Evolutionary conservation across 306 rosid genomes (phyloP), one percentile per base, ranked within the genome.

Genomic region (Hippophae tibetana): DNA sequence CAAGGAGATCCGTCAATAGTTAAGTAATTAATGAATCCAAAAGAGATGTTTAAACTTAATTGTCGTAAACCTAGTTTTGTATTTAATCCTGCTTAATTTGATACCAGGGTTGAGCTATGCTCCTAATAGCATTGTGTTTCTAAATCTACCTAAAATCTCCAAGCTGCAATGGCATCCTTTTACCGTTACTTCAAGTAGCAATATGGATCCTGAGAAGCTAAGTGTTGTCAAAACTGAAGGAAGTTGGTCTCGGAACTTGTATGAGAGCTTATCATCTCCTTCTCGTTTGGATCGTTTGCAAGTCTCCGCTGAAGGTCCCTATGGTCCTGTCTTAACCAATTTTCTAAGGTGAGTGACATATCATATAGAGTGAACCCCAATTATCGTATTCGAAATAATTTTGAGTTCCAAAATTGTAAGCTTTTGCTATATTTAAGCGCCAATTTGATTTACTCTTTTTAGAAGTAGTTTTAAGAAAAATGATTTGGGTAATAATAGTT

Each of bases 141-240:
- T 90, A 47, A 90, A 87, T 55, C 61, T 85, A 40, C 97, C 96
- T 8, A 76, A 73, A 58, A 74, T 90, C 63, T 85, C 97, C 50
- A 83, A 83, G 70, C 59, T 90, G 14, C 97, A 90, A 47, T 90
- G 96, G 96, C 96, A 90, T 74, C 97, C 97, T 14, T 90, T 85
- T 64, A 85, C 94, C 0, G 12, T 87, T 9, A 79, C 84, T 77
- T 87, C 97, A 1, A 83, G 69, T 43, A 69, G 87, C 57, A 83
- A 78, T 23, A 70, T 81, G 80, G 97, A 90, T 13, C 52, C 61
- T 13, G 87, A 87, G 0, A 84, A 46, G 66, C 60, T 90, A 3
- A 82, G 90, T 71, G 70, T 87, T 47, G 76, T 90, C 7, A 90
- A 87, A 77, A 27, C 80, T 48, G 84, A 78, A 66, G 97, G 97